Evolutionary conservation across 139 green algal genomes (phyloP), one percentile per base, ranked within the genome.

Genomic region (Raphidocelis subcapitata): DNA sequence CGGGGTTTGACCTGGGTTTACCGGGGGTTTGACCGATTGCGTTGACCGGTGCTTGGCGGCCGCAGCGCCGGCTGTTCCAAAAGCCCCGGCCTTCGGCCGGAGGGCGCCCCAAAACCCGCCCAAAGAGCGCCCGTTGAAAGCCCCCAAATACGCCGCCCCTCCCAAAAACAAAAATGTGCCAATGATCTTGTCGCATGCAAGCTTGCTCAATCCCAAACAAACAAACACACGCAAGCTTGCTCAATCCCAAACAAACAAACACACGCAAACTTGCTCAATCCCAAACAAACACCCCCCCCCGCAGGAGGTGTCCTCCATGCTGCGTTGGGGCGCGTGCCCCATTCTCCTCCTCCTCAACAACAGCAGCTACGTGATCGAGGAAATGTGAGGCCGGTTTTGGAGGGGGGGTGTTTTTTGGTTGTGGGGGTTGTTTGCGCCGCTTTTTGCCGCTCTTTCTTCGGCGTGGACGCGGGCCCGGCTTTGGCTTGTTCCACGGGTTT

Each of bases 261-360:
- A n/a, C n/a, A n/a, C n/a, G n/a, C n/a, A n/a, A n/a, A n/a, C n/a
- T n/a, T n/a, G n/a, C n/a, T n/a, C n/a, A n/a, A n/a, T n/a, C n/a
- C n/a, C n/a, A n/a, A n/a, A n/a, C n/a, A n/a, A n/a, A n/a, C n/a
- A n/a, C n/a, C n/a, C n/a, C n/a, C n/a, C n/a, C n/a, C 2, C 67
- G 52, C 85, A 90, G 82, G 84, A 92, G 62, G 68, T 96, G 33
- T 85, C 80, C 10, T 93, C 83, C n/a, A 92, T 97, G 84, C 79
- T 97, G 64, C 77, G 86, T 2, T 92, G 85, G 65, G 37, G 60
- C 4, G 32, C 79, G 18, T 85, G 86, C 65, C 89, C 91, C 24
- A 84, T 97, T 70, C 94, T 97, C 65, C 77, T 97, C 64, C 86
- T 97, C 5, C 84, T 96, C 77, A 97, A 97, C 83, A 97, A 97